phyloP scores from a whole-genome alignment of 2,329 filamentous ascomycete species.

The Pestalotiopsis sp. region DNA sequence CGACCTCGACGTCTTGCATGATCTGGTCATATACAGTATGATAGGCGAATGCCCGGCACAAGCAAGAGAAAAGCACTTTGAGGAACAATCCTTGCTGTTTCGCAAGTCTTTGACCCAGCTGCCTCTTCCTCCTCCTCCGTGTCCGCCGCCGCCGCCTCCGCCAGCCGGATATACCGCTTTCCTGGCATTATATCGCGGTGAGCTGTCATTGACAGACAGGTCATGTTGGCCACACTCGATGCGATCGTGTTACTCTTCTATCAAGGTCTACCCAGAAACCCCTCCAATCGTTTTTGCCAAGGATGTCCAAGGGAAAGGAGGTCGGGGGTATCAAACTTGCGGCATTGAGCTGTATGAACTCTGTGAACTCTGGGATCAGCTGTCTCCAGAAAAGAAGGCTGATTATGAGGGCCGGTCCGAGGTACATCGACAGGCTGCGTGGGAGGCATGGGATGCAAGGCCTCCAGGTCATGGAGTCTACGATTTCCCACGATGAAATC shows the following conservation, averaged over 20 bases:
- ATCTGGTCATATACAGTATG: background rate
- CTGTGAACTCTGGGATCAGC: background rate
- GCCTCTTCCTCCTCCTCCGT: too few relatives aligned
- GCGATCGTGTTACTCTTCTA: too few relatives aligned
- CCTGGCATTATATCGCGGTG: too few relatives aligned
- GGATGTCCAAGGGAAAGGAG: background rate
- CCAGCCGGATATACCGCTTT: too few relatives aligned
- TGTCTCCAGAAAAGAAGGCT: background rate
- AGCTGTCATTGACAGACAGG: too few relatives aligned
- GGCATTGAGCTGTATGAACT: background rate
- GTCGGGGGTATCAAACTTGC: background rate
- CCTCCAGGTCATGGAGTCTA: too few relatives aligned
- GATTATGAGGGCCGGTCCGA: background rate
- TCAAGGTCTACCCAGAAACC: background rate
- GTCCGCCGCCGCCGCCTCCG: too few relatives aligned
- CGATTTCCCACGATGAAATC: too few relatives aligned
- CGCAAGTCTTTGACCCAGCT: too few relatives aligned
- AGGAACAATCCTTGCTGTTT: too few relatives aligned
- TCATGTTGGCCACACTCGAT: too few relatives aligned
- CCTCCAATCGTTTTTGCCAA: background rate
- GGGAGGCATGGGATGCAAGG: background rate
- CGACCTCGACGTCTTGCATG: background rate
- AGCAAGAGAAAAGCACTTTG: too few relatives aligned
- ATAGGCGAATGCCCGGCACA: background rate
- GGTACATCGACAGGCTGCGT: background rate